Evolutionary conservation across 768 basidiomycete species (phyloP).

Genomic region (Nidularia sp.): DNA sequence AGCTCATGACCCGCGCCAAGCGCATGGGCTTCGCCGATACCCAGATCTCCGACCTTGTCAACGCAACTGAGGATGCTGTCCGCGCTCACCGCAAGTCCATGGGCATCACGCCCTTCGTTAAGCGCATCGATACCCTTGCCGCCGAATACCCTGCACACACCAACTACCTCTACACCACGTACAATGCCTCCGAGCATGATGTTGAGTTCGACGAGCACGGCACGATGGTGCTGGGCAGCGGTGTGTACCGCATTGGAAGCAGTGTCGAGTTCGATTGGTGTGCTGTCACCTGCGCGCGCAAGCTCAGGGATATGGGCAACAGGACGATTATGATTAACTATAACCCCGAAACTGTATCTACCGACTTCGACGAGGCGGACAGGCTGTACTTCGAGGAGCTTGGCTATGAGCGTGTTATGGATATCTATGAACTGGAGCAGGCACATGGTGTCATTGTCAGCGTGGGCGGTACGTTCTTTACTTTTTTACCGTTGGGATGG

Average conservation of each 20-base stretch:
- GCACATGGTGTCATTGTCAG: conserved; percentile 94
- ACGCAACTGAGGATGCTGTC: conserved; percentile 69
- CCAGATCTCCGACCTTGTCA: conserved; percentile 84
- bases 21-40: conserved; percentile 92
- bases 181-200: conserved; percentile 95
- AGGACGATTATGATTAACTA: conserved; percentile 99
- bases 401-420: conserved; percentile 98
- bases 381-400: conserved; percentile 98
- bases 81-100: conserved; percentile 84
- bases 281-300: conserved; percentile 96
- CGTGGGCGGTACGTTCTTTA: conserved; percentile 73
- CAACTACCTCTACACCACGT: conserved; percentile 99
- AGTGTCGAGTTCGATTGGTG: conserved; percentile 99
- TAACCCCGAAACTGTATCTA: conserved; percentile 99
- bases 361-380: conserved; percentile 99
- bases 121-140: conserved; percentile 98
- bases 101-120: conserved; percentile 93
- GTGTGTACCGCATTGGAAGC: conserved; percentile 97
- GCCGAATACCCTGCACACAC: conserved; percentile 99
- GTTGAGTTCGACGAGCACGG: conserved; percentile 95
- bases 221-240: conserved; percentile 97
- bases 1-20: conserved; percentile 86
- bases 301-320: conserved; percentile 87
- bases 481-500: not conserved
- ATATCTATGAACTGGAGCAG: conserved; percentile 95